These are phyloP conservation scores for Oryza officinalis DNA, from an alignment of 176 grass and related monocot genomes.

Conservation along the genomic window DNA sequence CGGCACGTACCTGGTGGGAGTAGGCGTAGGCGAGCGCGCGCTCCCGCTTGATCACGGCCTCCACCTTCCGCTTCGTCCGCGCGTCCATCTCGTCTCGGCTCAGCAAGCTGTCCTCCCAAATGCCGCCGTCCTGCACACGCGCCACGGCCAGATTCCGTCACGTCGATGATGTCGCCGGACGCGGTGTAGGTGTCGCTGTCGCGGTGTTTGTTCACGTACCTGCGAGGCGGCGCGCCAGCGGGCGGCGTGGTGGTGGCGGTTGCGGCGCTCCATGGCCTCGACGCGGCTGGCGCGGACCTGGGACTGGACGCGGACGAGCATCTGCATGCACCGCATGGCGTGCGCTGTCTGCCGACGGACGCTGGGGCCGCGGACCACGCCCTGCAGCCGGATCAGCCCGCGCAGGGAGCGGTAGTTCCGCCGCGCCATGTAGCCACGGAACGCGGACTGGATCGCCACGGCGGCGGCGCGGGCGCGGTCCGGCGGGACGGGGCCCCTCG, in stretches of 20 bases:
- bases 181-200: not conserved
- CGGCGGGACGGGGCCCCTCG: constrained; percentile 21
- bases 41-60: constrained; percentile 90
- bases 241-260: constrained; percentile 38
- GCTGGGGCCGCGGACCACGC: constrained; percentile 59
- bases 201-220: constrained; percentile 4
- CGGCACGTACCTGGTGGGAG: constrained; percentile 73
- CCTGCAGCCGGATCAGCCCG: constrained; percentile 84
- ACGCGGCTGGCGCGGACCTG: constrained; percentile 77
- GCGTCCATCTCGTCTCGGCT: constrained; percentile 61
- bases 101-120: constrained; percentile 73
- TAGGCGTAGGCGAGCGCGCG: constrained; percentile 87
- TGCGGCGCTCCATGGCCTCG: constrained; percentile 80
- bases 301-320: constrained; percentile 77
- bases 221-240: constrained; percentile 32
- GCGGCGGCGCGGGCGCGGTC: constrained; percentile 57
- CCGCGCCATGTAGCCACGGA: constrained; percentile 70
- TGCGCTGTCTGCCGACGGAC: constrained; percentile 81
- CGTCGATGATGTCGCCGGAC: not conserved
- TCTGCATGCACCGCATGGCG: constrained; percentile 87
- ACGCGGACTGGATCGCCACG: constrained; percentile 74
- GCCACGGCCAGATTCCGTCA: not conserved
- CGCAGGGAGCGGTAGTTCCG: constrained; percentile 76
- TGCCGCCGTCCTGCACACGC: constrained; percentile 34
- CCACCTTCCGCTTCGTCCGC: constrained; percentile 68